Conservation (phyloP, 1,284 basidiomycete species). For the Malassezia obtusa region DNA sequence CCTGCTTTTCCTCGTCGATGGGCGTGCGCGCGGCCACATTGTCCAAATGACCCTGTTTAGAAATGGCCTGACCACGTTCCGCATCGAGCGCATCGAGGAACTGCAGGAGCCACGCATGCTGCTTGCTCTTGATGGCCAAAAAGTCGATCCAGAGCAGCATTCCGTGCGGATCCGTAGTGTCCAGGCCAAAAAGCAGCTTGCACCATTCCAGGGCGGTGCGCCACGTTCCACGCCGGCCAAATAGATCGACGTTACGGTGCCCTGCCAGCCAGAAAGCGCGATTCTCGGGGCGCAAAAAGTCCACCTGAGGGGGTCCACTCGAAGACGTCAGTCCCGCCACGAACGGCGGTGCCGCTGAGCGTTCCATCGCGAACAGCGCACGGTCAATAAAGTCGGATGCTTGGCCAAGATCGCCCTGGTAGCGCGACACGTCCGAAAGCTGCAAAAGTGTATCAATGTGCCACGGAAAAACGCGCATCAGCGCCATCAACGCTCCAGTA, state of each 20-base stretch:
- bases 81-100: constrained; percentile 28
- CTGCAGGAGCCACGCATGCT: constrained; percentile 37
- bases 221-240: constrained; percentile 43
- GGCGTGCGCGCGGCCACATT: constrained; percentile 23
- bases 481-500: constrained; percentile 32
- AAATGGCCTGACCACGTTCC: background rate
- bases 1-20: constrained; percentile 23
- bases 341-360: constrained; percentile 33
- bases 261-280: constrained; percentile 41
- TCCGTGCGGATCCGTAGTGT: constrained; percentile 41
- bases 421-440: constrained; percentile 37
- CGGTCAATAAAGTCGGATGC: constrained; percentile 42
- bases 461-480: constrained; percentile 41
- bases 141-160: constrained; percentile 46
- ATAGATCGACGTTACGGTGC: constrained; percentile 38
- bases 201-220: constrained; percentile 44
- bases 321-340: constrained; percentile 30
- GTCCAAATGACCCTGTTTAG: background rate
- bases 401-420: constrained; percentile 45
- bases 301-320: constrained; percentile 32
- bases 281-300: constrained; percentile 40
- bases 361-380: constrained; percentile 42
- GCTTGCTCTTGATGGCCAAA: constrained; percentile 38
- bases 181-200: constrained; percentile 37
- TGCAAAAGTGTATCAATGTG: constrained; percentile 46